phyloP scores from a whole-genome alignment of 2,329 filamentous ascomycete genomes.

The Fusarium sp. region DNA sequence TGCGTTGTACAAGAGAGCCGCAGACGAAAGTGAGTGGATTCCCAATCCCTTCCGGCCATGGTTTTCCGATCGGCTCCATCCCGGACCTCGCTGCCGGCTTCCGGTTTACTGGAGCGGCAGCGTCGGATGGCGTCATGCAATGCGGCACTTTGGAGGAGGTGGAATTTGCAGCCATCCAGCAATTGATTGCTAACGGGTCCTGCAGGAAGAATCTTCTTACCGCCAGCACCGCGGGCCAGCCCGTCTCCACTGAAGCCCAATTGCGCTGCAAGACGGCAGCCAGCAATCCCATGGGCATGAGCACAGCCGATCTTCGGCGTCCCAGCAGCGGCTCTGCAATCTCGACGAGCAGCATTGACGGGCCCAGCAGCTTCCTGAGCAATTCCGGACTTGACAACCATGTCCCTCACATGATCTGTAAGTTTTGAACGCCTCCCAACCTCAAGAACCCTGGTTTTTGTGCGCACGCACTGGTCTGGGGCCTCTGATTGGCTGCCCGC shows the following conservation, averaged over 20 bases:
- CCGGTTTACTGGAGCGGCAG: conserved; percentile 19
- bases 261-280: conserved; percentile 55
- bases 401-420: conserved; percentile 62
- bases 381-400: conserved; percentile 55
- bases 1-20: conserved; percentile 85
- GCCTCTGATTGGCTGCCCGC: conserved; percentile 32
- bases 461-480: conserved; percentile 15
- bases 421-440: conserved; percentile 46
- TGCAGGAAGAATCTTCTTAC: conserved; percentile 59
- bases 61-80: conserved; percentile 16
- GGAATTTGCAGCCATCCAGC: neutral
- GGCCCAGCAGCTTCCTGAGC: conserved; percentile 41
- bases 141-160: conserved; percentile 12
- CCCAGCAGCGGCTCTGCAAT: conserved; percentile 52
- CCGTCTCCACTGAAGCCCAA: conserved; percentile 59
- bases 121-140: conserved; percentile 32
- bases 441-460: conserved; percentile 32
- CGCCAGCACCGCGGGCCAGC: conserved; percentile 52
- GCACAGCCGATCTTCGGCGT: conserved; percentile 53
- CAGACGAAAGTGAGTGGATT: conserved; percentile 79
- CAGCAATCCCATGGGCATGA: conserved; percentile 43
- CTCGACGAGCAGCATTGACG: conserved; percentile 48
- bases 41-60: conserved; percentile 11
- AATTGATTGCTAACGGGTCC: conserved; percentile 40
- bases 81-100: conserved; percentile 5